Evolutionary conservation across 2,329 filamentous ascomycete genomes (phyloP).

Genomic region (Fusarium musae): DNA sequence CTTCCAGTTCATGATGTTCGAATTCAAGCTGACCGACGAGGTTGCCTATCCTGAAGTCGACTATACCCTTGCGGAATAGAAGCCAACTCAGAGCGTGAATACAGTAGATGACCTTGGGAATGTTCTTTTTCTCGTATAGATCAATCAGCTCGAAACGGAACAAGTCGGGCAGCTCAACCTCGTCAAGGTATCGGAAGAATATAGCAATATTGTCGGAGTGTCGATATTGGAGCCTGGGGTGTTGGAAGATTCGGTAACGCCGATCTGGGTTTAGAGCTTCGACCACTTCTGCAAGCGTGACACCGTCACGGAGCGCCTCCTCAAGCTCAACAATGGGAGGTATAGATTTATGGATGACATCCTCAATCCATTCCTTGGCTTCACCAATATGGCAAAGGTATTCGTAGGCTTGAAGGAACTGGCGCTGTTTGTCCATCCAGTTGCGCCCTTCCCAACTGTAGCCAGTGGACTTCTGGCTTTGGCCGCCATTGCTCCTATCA

Average conservation of each 20-base stretch:
- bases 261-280: conserved; percentile 85
- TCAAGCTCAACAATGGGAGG: conserved; percentile 94
- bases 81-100: conserved; percentile 98
- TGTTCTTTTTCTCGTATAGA: conserved; percentile 99
- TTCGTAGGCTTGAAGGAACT: conserved; percentile 96
- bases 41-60: conserved; percentile 96
- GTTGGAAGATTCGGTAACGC: conserved; percentile 83
- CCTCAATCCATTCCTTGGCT: conserved; percentile 98
- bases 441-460: conserved; percentile 85
- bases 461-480: conserved; percentile 59
- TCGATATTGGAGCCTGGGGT: conserved; percentile 87
- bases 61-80: conserved; percentile 93
- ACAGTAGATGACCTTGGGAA: conserved; percentile 98
- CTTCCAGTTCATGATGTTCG: conserved; percentile 96
- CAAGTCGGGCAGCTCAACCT: conserved; percentile 91
- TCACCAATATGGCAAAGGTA: conserved; percentile 99
- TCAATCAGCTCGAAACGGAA: conserved; percentile 98
- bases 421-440: conserved; percentile 99
- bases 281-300: conserved; percentile 93
- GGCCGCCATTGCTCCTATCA: conserved; percentile 61
- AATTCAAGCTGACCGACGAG: conserved; percentile 96
- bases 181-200: conserved; percentile 93
- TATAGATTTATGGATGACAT: conserved; percentile 84
- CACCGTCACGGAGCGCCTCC: conserved; percentile 89
- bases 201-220: conserved; percentile 98